phyloP scores from a whole-genome alignment of 2,329 filamentous ascomycete genomes.

The Incumbomyces lentus region DNA sequence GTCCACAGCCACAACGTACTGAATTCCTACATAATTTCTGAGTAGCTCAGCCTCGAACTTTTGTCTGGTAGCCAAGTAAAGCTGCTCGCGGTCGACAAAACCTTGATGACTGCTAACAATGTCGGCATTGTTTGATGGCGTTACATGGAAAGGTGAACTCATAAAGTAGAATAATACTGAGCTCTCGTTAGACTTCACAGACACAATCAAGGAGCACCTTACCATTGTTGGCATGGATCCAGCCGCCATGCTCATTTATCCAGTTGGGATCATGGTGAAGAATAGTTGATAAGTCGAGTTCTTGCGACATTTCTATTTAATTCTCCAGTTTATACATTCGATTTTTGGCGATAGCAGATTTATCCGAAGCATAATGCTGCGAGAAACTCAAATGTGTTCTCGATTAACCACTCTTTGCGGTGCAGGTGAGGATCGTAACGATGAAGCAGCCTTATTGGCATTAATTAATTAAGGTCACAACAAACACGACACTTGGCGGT shows the following conservation, averaged over 20 bases:
- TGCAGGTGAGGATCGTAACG: too few relatives aligned
- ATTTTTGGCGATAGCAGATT: too few relatives aligned
- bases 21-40: slow-evolving; percentile 42
- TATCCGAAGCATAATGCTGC: too few relatives aligned
- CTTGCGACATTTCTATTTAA: neutral
- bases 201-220: too few relatives aligned
- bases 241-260: slow-evolving; percentile 18
- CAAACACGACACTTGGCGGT: too few relatives aligned
- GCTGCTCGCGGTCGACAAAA: slow-evolving; percentile 38
- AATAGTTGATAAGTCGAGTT: slow-evolving; percentile 15
- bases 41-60: slow-evolving; percentile 46
- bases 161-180: slow-evolving; percentile 53
- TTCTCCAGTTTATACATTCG: too few relatives aligned
- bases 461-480: too few relatives aligned
- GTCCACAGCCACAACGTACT: slow-evolving; percentile 51
- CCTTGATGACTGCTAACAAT: slow-evolving; percentile 41
- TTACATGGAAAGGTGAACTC: slow-evolving; percentile 54
- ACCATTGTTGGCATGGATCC: slow-evolving; percentile 20
- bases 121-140: slow-evolving; percentile 50
- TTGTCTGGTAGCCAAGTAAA: slow-evolving; percentile 44
- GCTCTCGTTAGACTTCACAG: too few relatives aligned
- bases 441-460: too few relatives aligned
- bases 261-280: slow-evolving; percentile 18
- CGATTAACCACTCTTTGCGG: too few relatives aligned
- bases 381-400: too few relatives aligned